phyloP scores from a whole-genome alignment of 164 flowering plant genomes.

The Magnolia changhungtana region DNA sequence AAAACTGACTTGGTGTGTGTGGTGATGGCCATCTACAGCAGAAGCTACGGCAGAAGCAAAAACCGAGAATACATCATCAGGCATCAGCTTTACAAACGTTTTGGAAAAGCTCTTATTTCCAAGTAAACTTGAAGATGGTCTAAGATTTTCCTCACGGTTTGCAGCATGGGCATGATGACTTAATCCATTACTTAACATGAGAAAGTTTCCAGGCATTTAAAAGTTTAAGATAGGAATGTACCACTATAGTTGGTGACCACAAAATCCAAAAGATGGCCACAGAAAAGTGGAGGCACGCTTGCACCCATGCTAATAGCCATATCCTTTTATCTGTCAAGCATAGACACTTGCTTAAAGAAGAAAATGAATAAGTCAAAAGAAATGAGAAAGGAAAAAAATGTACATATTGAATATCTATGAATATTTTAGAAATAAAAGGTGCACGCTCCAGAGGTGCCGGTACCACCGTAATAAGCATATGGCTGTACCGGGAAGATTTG shows the following conservation, averaged over 20 bases:
- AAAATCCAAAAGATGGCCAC: conserved; percentile 74
- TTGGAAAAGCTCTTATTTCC: not conserved
- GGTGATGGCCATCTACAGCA: too few relatives aligned
- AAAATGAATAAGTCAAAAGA: not conserved
- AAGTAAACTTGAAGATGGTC: not conserved
- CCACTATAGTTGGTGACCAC: conserved; percentile 93
- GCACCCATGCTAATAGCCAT: conserved; percentile 66
- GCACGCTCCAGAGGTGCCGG: too few relatives aligned
- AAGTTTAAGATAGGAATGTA: conserved; percentile 25
- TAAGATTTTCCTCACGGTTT: not conserved
- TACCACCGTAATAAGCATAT: too few relatives aligned
- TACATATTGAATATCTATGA: not conserved
- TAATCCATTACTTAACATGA: not conserved
- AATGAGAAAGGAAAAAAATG: not conserved
- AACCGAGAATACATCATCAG: not conserved
- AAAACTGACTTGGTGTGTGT: too few relatives aligned
- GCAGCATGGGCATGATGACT: not conserved
- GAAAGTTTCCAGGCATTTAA: not conserved
- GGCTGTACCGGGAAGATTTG: too few relatives aligned
- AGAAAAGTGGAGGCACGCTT: conserved; percentile 72
- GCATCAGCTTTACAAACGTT: not conserved
- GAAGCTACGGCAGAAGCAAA: too few relatives aligned
- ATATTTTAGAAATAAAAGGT: too few relatives aligned
- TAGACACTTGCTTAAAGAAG: not conserved
- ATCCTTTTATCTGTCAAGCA: conserved; percentile 67